These are phyloP conservation scores for Plectosphaerella cucumerina DNA, from an alignment of 2,329 filamentous ascomycete species.

Conservation along the genomic window DNA sequence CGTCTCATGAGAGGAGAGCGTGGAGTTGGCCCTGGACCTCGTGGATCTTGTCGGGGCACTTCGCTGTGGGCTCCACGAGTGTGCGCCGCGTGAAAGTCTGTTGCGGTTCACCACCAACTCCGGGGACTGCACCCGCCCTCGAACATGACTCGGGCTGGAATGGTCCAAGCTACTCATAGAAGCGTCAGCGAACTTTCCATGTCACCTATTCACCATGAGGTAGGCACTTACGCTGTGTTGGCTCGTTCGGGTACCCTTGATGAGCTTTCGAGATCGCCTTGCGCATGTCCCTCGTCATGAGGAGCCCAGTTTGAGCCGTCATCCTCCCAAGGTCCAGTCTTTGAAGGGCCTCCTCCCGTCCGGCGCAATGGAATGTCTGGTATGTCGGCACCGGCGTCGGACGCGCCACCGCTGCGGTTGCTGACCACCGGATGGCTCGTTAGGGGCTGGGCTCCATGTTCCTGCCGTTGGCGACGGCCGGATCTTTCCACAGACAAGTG, in stretches of 20 bases:
- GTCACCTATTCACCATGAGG: no score
- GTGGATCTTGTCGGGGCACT: slow-evolving; percentile 21
- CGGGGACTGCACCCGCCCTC: slow-evolving; percentile 8
- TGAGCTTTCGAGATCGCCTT: no score
- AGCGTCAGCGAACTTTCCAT: no score
- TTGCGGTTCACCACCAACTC: slow-evolving; percentile 12
- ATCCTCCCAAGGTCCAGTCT: slow-evolving; percentile 5
- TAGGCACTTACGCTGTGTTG: no score
- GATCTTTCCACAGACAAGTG: background rate
- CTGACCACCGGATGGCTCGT: background rate
- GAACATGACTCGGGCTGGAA: no score
- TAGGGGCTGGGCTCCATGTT: background rate
- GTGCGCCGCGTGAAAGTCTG: slow-evolving; percentile 9
- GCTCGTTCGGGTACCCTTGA: no score
- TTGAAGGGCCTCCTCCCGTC: background rate
- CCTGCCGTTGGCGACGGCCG: background rate
- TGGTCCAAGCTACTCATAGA: no score
- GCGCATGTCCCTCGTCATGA: background rate
- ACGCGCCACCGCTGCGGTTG: background rate
- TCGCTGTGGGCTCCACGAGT: slow-evolving; percentile 18
- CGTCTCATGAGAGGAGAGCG: slow-evolving; percentile 21
- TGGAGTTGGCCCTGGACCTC: slow-evolving; percentile 20
- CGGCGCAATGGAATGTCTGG: slow-evolving; percentile 17
- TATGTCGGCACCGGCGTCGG: slow-evolving; percentile 13
- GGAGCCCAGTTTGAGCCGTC: slow-evolving; percentile 7